Conservation (phyloP, 768 basidiomycete genomes). For the Psilocybe sp. region DNA sequence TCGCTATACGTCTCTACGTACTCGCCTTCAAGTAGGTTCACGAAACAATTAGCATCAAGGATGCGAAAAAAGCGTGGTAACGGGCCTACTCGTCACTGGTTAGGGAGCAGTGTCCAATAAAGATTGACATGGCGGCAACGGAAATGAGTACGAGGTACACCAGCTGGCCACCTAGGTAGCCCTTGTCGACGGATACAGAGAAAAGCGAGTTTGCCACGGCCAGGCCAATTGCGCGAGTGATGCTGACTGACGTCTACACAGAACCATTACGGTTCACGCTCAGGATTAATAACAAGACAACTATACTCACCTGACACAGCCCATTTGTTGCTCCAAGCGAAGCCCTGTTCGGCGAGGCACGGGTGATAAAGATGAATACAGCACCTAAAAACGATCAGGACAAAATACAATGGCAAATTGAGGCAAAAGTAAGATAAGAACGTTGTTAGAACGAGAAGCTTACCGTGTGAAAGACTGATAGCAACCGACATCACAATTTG, state of each 20-base stretch:
- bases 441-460: conserved; percentile 17
- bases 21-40: too few species aligned
- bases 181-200: conserved; percentile 56
- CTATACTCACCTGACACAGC: conserved; percentile 41
- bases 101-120: conserved; percentile 34
- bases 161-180: conserved; percentile 51
- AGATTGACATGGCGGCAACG: conserved; percentile 25
- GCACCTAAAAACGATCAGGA: conserved; percentile 40
- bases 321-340: conserved; percentile 76
- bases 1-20: too few species aligned
- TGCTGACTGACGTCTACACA: conserved; percentile 31
- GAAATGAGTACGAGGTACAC: conserved; percentile 47
- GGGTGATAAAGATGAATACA: conserved; percentile 68
- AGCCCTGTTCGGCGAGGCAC: conserved; percentile 61
- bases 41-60: too few species aligned
- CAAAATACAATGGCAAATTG: too few species aligned
- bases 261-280: conserved; percentile 4
- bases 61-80: background rate
- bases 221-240: conserved; percentile 51
- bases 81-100: conserved; percentile 18
- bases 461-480: conserved; percentile 56
- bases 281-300: background rate
- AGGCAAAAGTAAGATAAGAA: background rate
- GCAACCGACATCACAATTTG: conserved; percentile 48
- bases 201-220: conserved; percentile 61